These are phyloP conservation scores for Raddia distichophylla DNA, from an alignment of 176 grass and related monocot species.

Conservation along the genomic window DNA sequence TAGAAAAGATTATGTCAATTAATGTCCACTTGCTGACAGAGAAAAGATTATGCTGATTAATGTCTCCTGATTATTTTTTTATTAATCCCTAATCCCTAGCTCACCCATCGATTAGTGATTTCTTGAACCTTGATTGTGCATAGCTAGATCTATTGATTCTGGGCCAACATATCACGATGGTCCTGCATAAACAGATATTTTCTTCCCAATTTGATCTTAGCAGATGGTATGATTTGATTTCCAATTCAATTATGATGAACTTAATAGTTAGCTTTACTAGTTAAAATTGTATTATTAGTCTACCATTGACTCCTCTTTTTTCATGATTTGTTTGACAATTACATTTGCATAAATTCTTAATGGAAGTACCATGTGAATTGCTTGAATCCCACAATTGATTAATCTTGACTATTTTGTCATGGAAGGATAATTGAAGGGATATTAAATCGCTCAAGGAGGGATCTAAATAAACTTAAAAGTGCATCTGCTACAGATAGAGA, in stretches of 20 bases:
- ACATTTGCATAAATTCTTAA: background rate
- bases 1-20: too few species aligned
- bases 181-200: background rate
- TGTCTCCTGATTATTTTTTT: too few species aligned
- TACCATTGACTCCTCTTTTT: background rate
- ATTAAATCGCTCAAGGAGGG: constrained; percentile 47
- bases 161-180: background rate
- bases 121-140: too few species aligned
- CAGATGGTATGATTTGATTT: background rate
- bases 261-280: background rate
- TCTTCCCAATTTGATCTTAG: background rate
- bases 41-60: too few species aligned
- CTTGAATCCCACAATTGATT: constrained; percentile 22
- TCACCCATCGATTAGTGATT: too few species aligned
- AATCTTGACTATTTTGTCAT: constrained; percentile 44
- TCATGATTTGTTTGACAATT: constrained; percentile 5
- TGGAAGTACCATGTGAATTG: background rate
- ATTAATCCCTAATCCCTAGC: too few species aligned
- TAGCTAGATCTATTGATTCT: too few species aligned
- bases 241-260: background rate
- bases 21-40: too few species aligned
- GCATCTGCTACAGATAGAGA: constrained; percentile 35
- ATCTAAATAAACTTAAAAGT: constrained; percentile 39
- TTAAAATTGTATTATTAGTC: too few species aligned
- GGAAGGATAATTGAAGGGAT: constrained; percentile 65